Evolutionary conservation across 768 basidiomycete species (phyloP), one percentile per base, ranked within the genome.

Genomic region (Trametes elegans): DNA sequence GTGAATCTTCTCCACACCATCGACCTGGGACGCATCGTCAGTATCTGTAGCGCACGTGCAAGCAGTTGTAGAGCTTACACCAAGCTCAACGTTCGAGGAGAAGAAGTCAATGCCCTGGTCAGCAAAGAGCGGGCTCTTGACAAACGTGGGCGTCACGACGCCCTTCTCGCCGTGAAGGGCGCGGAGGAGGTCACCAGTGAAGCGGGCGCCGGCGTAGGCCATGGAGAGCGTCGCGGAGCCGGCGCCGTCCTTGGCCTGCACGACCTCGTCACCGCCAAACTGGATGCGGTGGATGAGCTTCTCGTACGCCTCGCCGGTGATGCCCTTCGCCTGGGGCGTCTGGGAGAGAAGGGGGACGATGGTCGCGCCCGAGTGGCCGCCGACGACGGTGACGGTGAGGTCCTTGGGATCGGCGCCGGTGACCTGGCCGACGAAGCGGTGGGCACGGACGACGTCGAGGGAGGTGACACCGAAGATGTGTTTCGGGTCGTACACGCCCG

Each of bases 221-320:
- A 89, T 89, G 49, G 84, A 86, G 54, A 89, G 80, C 24, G 87
- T 89, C 31, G 87, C 87, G 36, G 79, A 82, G 49, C 87, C 87
- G 35, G 86, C 83, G 62, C 87, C 87, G 61, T 95, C 94, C 81
- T 98, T 98, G 46, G 95, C 95, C 80, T 97, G 87, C 68, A 98
- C 96, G 60, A 98, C 95, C 75, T 98, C 95, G 66, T 99, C 96
- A 74, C 96, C 96, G 69, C 96, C 96, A 64, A 83, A 98, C 71
- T 99, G 96, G 69, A 98, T 98, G 53, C 96, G 84, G 77, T 96
- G 75, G 51, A 99, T 87, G 59, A 98, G 80, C 68, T 84, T 83
- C 26, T 82, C 78, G 67, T 87, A 88, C 31, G 70, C 77, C 70
- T 93, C 90, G 57, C 90, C 88, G 42, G 78, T 73, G 68, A 98